Evolutionary conservation across 164 flowering plant genomes (phyloP).

Genomic region (Echeveria elegans): DNA sequence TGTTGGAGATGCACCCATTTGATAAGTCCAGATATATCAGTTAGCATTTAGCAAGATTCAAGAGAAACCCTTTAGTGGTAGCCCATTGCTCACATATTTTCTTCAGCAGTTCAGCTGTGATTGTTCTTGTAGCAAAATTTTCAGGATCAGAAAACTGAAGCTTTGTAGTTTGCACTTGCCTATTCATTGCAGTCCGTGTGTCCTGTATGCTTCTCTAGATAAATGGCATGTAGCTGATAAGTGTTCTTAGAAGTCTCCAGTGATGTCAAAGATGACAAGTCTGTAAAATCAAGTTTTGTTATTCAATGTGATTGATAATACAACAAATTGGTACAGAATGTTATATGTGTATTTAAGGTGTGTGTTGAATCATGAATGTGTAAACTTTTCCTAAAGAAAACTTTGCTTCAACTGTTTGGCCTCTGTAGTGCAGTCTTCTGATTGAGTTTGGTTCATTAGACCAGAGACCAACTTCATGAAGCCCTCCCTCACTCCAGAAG

Average conservation of each 20-base stretch:
- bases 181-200: background rate
- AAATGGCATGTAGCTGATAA: background rate
- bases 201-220: background rate
- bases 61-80: background rate
- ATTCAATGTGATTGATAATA: background rate
- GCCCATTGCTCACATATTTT: background rate
- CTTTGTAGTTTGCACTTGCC: background rate
- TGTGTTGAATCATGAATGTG: conserved; percentile 47
- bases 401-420: conserved; percentile 24
- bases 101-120: background rate
- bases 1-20: background rate
- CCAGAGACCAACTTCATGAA: conserved; percentile 66
- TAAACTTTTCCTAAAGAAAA: conserved; percentile 32
- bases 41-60: background rate
- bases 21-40: background rate
- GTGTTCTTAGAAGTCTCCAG: too few species aligned
- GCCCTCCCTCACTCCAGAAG: conserved; percentile 78
- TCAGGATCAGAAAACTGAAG: background rate
- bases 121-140: background rate
- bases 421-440: conserved; percentile 45
- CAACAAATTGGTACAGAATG: background rate
- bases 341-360: conserved; percentile 24
- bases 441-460: conserved; percentile 25
- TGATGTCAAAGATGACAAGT: too few species aligned
- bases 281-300: too few species aligned